Evolutionary conservation across 345 rosid genomes (phyloP).

Genomic region (Atalantia buxifolia): DNA sequence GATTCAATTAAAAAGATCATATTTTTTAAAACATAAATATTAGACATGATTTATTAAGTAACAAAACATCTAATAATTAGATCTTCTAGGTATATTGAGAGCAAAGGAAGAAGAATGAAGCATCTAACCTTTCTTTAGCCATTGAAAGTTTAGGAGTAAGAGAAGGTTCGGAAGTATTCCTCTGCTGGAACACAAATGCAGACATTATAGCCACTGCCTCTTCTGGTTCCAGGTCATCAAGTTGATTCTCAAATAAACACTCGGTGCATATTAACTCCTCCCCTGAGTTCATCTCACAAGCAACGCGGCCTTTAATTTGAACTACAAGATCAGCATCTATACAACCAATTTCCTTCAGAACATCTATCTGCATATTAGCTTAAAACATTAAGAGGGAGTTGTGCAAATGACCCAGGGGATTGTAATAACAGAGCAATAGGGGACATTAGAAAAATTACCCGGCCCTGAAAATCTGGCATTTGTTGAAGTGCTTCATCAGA

Average conservation of each 20-base stretch:
- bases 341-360: conserved; percentile 84
- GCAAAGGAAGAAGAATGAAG: neutral
- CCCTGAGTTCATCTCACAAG: conserved; percentile 99
- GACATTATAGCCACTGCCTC: conserved; percentile 99
- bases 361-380: conserved; percentile 65
- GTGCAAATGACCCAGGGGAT: conserved; percentile 7
- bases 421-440: neutral
- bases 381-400: conserved; percentile 13
- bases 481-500: conserved; percentile 90
- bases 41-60: neutral
- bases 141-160: conserved; percentile 71
- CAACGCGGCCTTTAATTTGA: conserved; percentile 95
- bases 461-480: conserved; percentile 96
- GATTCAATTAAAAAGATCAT: neutral
- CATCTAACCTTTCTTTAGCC: conserved; percentile 67
- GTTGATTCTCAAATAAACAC: conserved; percentile 91
- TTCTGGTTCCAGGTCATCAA: conserved; percentile 90
- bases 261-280: conserved; percentile 93
- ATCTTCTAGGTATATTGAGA: neutral
- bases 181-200: conserved; percentile 97
- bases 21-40: neutral
- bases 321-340: conserved; percentile 86
- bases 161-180: conserved; percentile 76
- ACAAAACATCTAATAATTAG: neutral
- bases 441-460: conserved; percentile 47